phyloP scores from a whole-genome alignment of 31 red algal genomes.

The Odonthalia washingtoniensis region DNA sequence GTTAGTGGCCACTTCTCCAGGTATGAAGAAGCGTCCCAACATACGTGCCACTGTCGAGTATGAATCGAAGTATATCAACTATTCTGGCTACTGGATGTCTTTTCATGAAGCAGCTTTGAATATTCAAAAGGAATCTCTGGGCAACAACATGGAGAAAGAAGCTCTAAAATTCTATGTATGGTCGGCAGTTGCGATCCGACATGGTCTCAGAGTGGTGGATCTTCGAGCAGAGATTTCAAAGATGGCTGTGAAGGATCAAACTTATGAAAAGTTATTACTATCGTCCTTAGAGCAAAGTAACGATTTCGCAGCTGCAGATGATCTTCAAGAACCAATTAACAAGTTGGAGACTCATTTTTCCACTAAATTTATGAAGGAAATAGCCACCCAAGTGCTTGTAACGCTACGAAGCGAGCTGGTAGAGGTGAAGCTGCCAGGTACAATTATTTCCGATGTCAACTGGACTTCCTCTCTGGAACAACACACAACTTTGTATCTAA shows the following conservation, averaged over 20 bases:
- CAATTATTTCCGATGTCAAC: neutral
- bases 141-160: neutral
- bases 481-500: neutral
- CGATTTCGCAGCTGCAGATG: constrained; percentile 12
- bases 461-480: constrained; percentile 23
- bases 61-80: constrained; percentile 59
- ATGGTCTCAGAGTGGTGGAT: neutral
- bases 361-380: constrained; percentile 34
- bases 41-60: too few species aligned
- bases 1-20: constrained; percentile 30
- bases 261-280: neutral
- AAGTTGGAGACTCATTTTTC: constrained; percentile 1
- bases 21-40: neutral
- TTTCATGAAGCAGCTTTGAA: constrained; percentile 44
- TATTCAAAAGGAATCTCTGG: constrained; percentile 16
- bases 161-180: neutral
- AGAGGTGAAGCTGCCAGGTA: neutral
- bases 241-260: constrained; percentile 9
- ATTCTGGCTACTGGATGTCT: constrained; percentile 51
- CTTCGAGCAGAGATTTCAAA: constrained; percentile 10
- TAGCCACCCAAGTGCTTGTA: constrained; percentile 41
- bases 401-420: constrained; percentile 29
- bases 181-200: neutral
- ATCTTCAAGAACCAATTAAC: neutral
- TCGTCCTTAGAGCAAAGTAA: neutral